These are phyloP conservation scores for Dimargaris xerosporica DNA, from an alignment of 192 early-diverging fungal species.

Conservation along the genomic window DNA sequence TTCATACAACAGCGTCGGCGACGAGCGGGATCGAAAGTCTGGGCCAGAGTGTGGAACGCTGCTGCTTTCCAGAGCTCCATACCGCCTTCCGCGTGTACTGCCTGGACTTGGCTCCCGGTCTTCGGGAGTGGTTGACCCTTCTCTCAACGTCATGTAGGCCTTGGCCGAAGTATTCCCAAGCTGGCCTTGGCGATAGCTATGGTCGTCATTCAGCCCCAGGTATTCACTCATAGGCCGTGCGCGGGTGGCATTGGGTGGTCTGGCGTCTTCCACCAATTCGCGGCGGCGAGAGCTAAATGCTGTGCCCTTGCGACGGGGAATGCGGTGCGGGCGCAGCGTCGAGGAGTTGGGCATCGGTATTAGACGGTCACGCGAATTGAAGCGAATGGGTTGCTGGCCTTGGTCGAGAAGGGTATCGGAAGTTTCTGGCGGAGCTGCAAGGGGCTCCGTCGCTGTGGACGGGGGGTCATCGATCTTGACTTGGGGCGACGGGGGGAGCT, in stretches of 20 bases:
- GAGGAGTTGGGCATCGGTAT: background rate
- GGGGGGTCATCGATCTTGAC: background rate
- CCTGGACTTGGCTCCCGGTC: too few relatives aligned
- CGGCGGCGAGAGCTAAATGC: constrained; percentile 11
- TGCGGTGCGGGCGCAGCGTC: background rate
- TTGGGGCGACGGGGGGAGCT: background rate
- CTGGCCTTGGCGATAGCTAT: too few relatives aligned
- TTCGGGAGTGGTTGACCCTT: too few relatives aligned
- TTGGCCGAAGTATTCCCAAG: too few relatives aligned
- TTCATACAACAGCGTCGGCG: too few relatives aligned
- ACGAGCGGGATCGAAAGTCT: too few relatives aligned
- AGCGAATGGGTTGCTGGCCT: background rate
- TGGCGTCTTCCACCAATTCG: background rate
- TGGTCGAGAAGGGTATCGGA: background rate
- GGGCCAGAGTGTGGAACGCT: too few relatives aligned
- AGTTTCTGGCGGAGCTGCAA: background rate
- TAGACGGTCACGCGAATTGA: background rate
- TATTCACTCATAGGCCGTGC: constrained; percentile 5
- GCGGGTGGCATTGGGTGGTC: background rate
- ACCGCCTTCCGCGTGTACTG: too few relatives aligned
- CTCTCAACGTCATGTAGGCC: too few relatives aligned
- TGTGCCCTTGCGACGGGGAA: constrained; percentile 2
- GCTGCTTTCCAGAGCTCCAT: too few relatives aligned
- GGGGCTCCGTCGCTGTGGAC: background rate
- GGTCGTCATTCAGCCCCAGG: too few relatives aligned